Base-by-base conservation (phyloP, 768 basidiomycete genomes). In the Amanita subjunquillea region DNA sequence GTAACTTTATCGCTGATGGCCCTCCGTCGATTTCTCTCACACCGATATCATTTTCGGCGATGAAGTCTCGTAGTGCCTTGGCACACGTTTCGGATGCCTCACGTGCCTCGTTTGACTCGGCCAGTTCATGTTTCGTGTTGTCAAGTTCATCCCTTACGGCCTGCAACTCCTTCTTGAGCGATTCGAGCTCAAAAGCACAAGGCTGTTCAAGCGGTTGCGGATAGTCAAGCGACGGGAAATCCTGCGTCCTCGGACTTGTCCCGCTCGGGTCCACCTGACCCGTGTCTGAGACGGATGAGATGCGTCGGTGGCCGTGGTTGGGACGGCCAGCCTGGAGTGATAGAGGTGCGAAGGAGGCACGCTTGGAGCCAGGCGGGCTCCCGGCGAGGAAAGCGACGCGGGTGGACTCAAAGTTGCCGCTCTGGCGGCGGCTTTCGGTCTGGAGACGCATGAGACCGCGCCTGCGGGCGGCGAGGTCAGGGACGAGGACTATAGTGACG, bases 11-110 rank as follows among this genome's bases (percentile, higher is more conserved):
- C 20, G 65, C 58, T 38, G 60, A 56, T 44, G 61, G 23, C 27
- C 17, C 20, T 50, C 46, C 47, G 48, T 47, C 50, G 43, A 58
- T 29, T 47, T 59, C 57, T 15, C 50, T 32, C 25, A 59, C 66
- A 7, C 85, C 85, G 46, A 87, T 72, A 53, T 81, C 80, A 63
- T 84, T 81, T 57, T 88, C 82, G 20, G 78, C 79, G 57, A 91
- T 90, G 62, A 87, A 97, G 53, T 82, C 85, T 36, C 92, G 76
- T 40, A 98, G 71, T 0, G 87, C 89, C 51, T 79, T 82, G 57
- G 88, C 81, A 63, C 91, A 93, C 0, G 78, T 78, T 58, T 97
- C 92, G 34, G 87, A 89, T 3, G 94, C 94, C 61, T 91, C 83
- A 45, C 82, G 75, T 2, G 89, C 91, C 66, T 97, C 94, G 55